Base-by-base conservation (phyloP, 306 rosid species). In the Leucaena leucocephala region DNA sequence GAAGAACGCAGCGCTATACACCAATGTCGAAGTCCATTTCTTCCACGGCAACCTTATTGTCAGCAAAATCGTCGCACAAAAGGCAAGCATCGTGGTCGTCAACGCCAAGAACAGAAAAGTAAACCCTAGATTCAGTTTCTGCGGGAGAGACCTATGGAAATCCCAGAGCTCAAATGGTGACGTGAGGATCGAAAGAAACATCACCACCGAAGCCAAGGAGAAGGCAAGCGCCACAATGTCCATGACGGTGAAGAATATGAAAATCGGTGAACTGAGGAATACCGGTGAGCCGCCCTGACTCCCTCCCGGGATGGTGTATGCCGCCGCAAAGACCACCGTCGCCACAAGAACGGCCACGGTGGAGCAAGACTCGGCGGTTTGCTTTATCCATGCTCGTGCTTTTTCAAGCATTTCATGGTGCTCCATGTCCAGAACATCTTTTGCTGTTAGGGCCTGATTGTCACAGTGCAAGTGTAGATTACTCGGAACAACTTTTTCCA, bases 101-200 rank as follows among this genome's bases (percentile, higher is more conserved):
- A 84, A 33, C 2, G 84, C 72, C 42, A 81, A n/a, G 78, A 86
- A 81, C 8, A 86, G 76, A 40, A 72, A 66, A 1, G 77, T 2
- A 63, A 86, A 86, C 6, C 87, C 86, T 1, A 22, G 0, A 2
- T 11, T 75, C 45, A 86, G 65, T 17, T 68, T 86, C 3, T 68
- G 63, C 7, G 87, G 87, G 44, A 76, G 82, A 4, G 82, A 17
- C 13, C 3, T 2, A 0, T 10, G 9, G 68, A 86, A 86, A 48
- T 72, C n/a, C 54, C 48, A 22, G 27, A 81, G 65, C 77, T 84
- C 64, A 52, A 71, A 82, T 0, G 84, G 87, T 0, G 86, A 81
- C 1, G 81, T 42, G 14, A 78, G 73, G 57, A 86, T 81, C 0
- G 87, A 84, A 22, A 86, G 90, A 80, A 86, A 86, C 82, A 81